Conservation (phyloP, 2,329 filamentous ascomycete genomes). For the Rhynchosporium secalis region DNA sequence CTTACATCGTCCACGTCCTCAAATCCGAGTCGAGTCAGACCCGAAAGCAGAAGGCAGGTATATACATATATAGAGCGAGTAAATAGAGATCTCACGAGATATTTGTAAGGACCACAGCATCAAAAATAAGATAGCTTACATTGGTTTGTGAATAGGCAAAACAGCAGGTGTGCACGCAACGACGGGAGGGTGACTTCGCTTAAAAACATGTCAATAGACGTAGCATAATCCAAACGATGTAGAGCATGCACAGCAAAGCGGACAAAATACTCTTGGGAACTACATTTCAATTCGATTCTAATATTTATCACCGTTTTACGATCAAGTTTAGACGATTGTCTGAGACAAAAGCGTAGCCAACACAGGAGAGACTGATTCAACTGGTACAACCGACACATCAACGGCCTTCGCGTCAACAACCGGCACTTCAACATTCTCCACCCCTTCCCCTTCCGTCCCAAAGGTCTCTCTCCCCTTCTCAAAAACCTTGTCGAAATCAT, state of each 20-base stretch:
- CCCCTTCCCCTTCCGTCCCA: conserved; percentile 11
- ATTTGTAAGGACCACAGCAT: too few species aligned
- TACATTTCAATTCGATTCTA: neutral
- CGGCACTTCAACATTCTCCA: neutral
- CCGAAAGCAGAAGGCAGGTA: too few species aligned
- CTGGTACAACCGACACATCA: neutral
- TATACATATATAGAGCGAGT: too few species aligned
- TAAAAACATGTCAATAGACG: neutral
- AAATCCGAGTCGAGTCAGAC: too few species aligned
- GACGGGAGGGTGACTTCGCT: neutral
- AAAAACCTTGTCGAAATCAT: conserved; percentile 31
- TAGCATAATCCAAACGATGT: neutral
- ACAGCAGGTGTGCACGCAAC: too few species aligned
- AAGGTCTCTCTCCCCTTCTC: conserved; percentile 22
- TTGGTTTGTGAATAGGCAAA: too few species aligned
- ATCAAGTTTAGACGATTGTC: neutral
- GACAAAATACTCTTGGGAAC: neutral
- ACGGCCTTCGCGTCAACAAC: too few species aligned
- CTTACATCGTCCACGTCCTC: too few species aligned
- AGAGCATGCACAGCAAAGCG: neutral
- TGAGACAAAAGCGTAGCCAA: neutral
- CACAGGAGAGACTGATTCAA: neutral
- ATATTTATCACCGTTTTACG: neutral
- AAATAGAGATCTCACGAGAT: too few species aligned
- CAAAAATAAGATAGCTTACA: too few species aligned